Percentiles rank a stretch among this genome's conserved stretches.
These are phyloP conservation scores for Schizosaccharomyces cryophilus DNA, from an alignment of 805 yeast genomes.

Conservation along the genomic window DNA sequence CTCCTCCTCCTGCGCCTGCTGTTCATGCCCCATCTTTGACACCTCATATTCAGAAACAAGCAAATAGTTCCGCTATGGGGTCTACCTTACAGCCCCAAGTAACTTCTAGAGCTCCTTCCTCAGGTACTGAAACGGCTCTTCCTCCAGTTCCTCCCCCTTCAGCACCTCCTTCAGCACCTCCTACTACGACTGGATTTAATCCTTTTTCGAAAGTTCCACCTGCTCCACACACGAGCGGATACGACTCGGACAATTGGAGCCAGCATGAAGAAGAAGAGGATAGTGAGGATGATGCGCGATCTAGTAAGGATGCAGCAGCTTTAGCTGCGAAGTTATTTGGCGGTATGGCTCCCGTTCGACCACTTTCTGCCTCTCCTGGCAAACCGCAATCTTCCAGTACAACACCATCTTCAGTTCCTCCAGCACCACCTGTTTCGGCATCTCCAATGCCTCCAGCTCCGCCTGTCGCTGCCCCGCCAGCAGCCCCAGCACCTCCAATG, in stretches of 20 bases:
- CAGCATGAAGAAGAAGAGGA: conserved; percentile 9
- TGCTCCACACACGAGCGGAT: neutral
- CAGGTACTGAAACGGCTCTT: neutral
- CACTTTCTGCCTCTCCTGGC: neutral
- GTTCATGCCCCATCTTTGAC: neutral
- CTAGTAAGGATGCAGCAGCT: conserved; percentile 16
- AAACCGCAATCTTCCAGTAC: neutral
- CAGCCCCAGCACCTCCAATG: neutral
- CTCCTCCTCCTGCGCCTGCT: neutral
- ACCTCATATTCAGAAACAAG: neutral
- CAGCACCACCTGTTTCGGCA: conserved; percentile 12
- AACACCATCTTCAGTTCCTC: neutral
- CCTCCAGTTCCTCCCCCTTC: neutral
- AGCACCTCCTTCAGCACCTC: neutral
- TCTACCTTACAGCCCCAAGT: no score
- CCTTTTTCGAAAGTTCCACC: neutral
- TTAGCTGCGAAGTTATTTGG: conserved; percentile 32
- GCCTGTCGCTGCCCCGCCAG: conserved; percentile 5
- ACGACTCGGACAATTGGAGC: neutral
- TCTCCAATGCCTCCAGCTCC: conserved; percentile 14
- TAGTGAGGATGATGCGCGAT: conserved; percentile 7
- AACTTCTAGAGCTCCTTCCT: neutral
- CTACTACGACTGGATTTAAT: neutral
- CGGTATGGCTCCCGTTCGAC: conserved; percentile 16
- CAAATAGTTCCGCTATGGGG: no score